These are phyloP conservation scores for Kuraishia capsulata DNA, from an alignment of 805 yeast species.

Conservation along the genomic window DNA sequence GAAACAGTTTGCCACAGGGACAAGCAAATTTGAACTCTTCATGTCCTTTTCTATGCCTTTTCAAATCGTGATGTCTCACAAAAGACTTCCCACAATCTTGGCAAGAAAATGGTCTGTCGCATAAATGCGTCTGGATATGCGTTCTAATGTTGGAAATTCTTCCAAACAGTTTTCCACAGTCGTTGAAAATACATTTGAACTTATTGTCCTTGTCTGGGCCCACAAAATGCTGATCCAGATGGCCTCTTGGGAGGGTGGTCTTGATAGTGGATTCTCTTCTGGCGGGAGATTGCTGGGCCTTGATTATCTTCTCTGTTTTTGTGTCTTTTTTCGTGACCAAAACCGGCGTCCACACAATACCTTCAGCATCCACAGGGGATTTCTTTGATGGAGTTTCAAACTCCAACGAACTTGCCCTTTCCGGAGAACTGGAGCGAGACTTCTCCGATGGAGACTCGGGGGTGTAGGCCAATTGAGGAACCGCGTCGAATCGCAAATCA, in stretches of 20 bases:
- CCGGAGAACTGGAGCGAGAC: constrained; percentile 6
- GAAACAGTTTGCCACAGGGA: constrained; percentile 91
- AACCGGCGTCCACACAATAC: constrained; percentile 25
- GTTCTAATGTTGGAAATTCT: constrained; percentile 89
- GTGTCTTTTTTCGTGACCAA: constrained; percentile 21
- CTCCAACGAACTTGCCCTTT: constrained; percentile 17
- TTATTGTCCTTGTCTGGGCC: constrained; percentile 70
- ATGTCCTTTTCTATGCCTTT: constrained; percentile 86
- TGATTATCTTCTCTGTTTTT: constrained; percentile 17
- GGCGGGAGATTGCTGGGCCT: constrained; percentile 34
- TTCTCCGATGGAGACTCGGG: constrained; percentile 10
- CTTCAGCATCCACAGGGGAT: constrained; percentile 15
- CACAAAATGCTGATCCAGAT: constrained; percentile 71
- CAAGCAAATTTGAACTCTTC: constrained; percentile 64
- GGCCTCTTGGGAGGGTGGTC: constrained; percentile 81
- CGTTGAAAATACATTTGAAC: constrained; percentile 65
- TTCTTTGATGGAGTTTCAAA: constrained; percentile 12
- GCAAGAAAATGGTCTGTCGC: constrained; percentile 90
- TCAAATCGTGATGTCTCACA: constrained; percentile 91
- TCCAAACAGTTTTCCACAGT: constrained; percentile 77
- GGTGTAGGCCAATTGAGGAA: constrained; percentile 3
- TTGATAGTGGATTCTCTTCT: constrained; percentile 40
- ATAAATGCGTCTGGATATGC: constrained; percentile 92
- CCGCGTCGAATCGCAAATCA: constrained; percentile 7
- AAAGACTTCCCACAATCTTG: constrained; percentile 71